These are phyloP conservation scores for Lactifluus rugatus DNA, from an alignment of 768 basidiomycete genomes.

Conservation along the genomic window DNA sequence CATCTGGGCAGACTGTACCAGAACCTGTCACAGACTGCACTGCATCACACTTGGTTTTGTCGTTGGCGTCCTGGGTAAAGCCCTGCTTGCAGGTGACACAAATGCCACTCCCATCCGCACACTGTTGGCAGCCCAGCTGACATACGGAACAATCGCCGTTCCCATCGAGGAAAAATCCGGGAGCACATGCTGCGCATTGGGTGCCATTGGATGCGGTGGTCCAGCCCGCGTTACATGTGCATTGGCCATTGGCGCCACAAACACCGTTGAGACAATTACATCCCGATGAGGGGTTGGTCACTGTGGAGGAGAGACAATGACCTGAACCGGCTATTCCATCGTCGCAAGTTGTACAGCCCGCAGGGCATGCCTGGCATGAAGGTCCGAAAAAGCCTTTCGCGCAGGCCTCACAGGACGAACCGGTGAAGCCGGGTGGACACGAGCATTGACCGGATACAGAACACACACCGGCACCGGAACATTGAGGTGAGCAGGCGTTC, in stretches of 20 bases:
- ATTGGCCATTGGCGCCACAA: conserved; percentile 60
- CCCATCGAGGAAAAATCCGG: conserved; percentile 70
- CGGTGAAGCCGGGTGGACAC: conserved; percentile 68
- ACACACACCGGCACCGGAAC: conserved; percentile 65
- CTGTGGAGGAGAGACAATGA: conserved; percentile 45
- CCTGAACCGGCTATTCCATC: conserved; percentile 75
- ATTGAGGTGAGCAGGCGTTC: conserved; percentile 62
- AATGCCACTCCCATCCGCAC: conserved; percentile 55
- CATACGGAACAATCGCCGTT: conserved; percentile 65
- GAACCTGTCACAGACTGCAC: conserved; percentile 38
- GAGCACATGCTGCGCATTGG: conserved; percentile 61
- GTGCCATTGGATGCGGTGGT: conserved; percentile 60
- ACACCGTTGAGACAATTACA: conserved; percentile 81
- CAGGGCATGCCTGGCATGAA: conserved; percentile 58
- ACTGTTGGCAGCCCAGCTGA: conserved; percentile 59
- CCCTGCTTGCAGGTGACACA: conserved; percentile 67
- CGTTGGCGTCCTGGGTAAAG: conserved; percentile 56
- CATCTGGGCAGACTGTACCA: conserved; percentile 52
- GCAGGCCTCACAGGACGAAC: conserved; percentile 73
- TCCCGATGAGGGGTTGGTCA: conserved; percentile 44
- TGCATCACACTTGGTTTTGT: conserved; percentile 56
- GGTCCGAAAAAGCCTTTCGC: conserved; percentile 67
- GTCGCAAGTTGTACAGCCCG: conserved; percentile 61
- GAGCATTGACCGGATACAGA: conserved; percentile 58
- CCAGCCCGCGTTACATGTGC: conserved; percentile 73